These are phyloP conservation scores for Kwoniella mangroviensis DNA, from an alignment of 768 basidiomycete species.

Conservation along the genomic window DNA sequence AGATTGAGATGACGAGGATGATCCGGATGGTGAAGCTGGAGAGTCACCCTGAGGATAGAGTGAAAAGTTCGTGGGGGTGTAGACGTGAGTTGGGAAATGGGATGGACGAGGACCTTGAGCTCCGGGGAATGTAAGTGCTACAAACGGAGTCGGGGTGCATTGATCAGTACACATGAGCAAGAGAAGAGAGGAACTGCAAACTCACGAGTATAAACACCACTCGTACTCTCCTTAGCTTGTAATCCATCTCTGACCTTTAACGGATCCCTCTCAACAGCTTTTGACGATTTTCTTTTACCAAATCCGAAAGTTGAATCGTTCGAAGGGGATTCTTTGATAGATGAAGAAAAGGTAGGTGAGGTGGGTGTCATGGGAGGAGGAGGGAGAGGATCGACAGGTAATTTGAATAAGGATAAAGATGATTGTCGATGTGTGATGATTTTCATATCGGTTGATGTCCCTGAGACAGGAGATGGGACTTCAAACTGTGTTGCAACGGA, in stretches of 20 bases:
- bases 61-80: constrained; percentile 29
- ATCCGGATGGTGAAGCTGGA: constrained; percentile 21
- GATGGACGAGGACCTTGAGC: constrained; percentile 31
- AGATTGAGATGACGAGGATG: constrained; percentile 23
- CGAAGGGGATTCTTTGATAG: constrained; percentile 2
- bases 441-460: constrained; percentile 6
- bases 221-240: constrained; percentile 13
- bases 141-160: too few species aligned
- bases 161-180: too few species aligned
- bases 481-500: not conserved
- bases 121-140: constrained; percentile 32
- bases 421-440: constrained; percentile 13
- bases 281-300: constrained; percentile 12
- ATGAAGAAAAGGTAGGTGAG: not conserved
- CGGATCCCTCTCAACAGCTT: constrained; percentile 23
- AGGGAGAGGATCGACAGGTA: constrained; percentile 22
- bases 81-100: constrained; percentile 32
- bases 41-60: constrained; percentile 13
- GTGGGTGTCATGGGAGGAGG: not conserved
- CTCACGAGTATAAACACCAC: constrained; percentile 38
- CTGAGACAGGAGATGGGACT: not conserved
- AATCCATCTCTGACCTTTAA: constrained; percentile 27
- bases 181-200: too few species aligned
- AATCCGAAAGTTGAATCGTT: constrained; percentile 11
- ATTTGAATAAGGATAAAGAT: constrained; percentile 9